A percentile compares a stretch with the other conserved stretches of the same genome.
Evolutionary conservation across 441 rosid species (phyloP).

Genomic region (Pelargonium fulgidum): DNA sequence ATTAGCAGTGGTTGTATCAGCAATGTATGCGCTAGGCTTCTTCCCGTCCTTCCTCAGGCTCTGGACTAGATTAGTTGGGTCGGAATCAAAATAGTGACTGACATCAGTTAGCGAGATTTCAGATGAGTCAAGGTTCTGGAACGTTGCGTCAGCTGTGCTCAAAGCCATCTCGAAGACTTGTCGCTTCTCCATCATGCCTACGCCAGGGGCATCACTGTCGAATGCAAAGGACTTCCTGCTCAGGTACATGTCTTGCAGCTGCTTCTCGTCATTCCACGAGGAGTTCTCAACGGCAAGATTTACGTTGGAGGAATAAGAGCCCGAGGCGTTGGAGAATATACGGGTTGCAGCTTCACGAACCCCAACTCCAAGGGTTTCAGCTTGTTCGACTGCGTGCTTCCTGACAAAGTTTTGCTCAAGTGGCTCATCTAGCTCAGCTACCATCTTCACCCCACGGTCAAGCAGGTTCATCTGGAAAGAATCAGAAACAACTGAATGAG

Average conservation of each 20-base stretch:
- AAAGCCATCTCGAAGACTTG: constrained; percentile 93
- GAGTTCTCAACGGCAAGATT: constrained; percentile 96
- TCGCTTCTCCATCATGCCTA: constrained; percentile 86
- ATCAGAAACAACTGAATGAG: constrained; percentile 15
- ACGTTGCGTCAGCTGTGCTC: constrained; percentile 91
- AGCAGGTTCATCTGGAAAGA: constrained; percentile 81
- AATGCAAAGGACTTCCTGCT: constrained; percentile 95
- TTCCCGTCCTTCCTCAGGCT: constrained; percentile 79
- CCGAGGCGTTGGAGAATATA: constrained; percentile 85
- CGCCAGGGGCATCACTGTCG: constrained; percentile 88
- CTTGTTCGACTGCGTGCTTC: constrained; percentile 91
- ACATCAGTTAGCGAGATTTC: constrained; percentile 97
- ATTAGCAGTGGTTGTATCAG: constrained; percentile 94
- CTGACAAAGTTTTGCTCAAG: constrained; percentile 73
- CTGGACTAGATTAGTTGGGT: constrained; percentile 93
- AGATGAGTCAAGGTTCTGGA: constrained; percentile 95
- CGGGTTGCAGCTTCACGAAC: constrained; percentile 89
- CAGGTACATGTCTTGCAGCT: constrained; percentile 98
- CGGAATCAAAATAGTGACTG: constrained; percentile 94
- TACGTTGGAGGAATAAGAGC: constrained; percentile 83
- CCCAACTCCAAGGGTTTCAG: constrained; percentile 66
- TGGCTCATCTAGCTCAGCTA: constrained; percentile 95
- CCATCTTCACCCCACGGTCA: constrained; percentile 95
- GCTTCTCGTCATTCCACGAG: constrained; percentile 99
- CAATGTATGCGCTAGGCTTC: constrained; percentile 89